These are phyloP conservation scores for Tetradesmus obliquus DNA, from an alignment of 139 green algal genomes.

Conservation along the genomic window DNA sequence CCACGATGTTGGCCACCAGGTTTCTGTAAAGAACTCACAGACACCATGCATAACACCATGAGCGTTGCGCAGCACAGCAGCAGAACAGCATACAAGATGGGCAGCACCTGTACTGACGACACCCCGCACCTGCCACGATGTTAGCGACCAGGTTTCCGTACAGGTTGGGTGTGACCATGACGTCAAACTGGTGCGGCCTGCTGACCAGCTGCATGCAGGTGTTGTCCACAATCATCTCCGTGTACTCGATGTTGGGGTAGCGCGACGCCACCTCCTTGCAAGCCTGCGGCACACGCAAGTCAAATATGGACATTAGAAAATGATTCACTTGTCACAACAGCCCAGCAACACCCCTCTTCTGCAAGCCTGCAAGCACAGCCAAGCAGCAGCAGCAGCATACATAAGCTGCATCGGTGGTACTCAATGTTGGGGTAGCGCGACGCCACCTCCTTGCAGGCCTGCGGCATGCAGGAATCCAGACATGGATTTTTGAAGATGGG, in stretches of 20 bases:
- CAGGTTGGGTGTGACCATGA: conserved; percentile 82
- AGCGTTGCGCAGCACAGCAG: too few species aligned
- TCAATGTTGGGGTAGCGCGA: conserved; percentile 70
- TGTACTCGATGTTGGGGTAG: conserved; percentile 85
- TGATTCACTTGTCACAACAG: too few species aligned
- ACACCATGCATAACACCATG: too few species aligned
- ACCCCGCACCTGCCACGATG: conserved; percentile 77
- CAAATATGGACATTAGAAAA: too few species aligned
- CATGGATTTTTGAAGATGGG: too few species aligned
- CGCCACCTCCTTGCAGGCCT: conserved; percentile 56
- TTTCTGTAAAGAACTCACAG: too few species aligned
- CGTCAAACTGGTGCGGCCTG: conserved; percentile 90
- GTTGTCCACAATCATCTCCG: conserved; percentile 98
- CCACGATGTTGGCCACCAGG: conserved; percentile 92
- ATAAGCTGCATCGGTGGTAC: conserved; percentile 54
- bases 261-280: conserved; percentile 55
- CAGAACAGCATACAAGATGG: too few species aligned
- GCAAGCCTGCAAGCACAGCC: too few species aligned
- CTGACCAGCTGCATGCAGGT: conserved; percentile 94
- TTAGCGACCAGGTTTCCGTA: conserved; percentile 95
- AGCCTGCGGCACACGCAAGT: conserved; percentile 41
- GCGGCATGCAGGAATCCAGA: background rate
- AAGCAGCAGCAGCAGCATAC: background rate
- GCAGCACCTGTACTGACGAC: too few species aligned
- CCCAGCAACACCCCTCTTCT: too few species aligned